Conservation (phyloP, 176 grass and related monocot species). For the Hordeum marinum region DNA sequence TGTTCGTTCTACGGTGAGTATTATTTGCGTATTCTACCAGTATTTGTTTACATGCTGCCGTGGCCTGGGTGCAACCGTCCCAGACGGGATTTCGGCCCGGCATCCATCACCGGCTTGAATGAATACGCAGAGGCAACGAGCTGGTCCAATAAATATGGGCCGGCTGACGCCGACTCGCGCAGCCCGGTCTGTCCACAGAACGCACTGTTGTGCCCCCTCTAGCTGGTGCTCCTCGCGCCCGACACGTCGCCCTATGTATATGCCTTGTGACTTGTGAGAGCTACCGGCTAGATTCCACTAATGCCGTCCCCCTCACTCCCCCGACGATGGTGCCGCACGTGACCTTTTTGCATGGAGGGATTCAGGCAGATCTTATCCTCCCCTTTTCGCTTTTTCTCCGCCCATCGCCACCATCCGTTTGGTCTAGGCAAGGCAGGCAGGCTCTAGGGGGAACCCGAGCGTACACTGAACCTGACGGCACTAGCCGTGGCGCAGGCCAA, state of each 20-base stretch:
- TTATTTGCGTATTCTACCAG: neutral
- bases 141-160: constrained; percentile 16
- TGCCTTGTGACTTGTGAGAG: neutral
- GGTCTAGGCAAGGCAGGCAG: neutral
- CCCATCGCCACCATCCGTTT: neutral
- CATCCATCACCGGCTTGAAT: constrained; percentile 11
- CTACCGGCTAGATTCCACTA: neutral
- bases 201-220: neutral
- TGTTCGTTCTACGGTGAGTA: neutral
- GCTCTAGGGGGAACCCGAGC: neutral
- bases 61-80: neutral
- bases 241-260: constrained; percentile 17
- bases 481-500: neutral
- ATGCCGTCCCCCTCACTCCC: neutral
- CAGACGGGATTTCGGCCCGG: neutral
- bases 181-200: constrained; percentile 13
- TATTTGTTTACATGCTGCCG: neutral
- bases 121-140: neutral
- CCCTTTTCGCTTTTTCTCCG: neutral
- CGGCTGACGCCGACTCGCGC: constrained; percentile 5
- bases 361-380: constrained; percentile 23
- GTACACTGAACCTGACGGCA: constrained; percentile 35
- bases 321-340: constrained; percentile 12
- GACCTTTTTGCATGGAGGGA: neutral
- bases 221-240: neutral